phyloP scores from a whole-genome alignment of 345 rosid species.

The Alliaria petiolata region DNA sequence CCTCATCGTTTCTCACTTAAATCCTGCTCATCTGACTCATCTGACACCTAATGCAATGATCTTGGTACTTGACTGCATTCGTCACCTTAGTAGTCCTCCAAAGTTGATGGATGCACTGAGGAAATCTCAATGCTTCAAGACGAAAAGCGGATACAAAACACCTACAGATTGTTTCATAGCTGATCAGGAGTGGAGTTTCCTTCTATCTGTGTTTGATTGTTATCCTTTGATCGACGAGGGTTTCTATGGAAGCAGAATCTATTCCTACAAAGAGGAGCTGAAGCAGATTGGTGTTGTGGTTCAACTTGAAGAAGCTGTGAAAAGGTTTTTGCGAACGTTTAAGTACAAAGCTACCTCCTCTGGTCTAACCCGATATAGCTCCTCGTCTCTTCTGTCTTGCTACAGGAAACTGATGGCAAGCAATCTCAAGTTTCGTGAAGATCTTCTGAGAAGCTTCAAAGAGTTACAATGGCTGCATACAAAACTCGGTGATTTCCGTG shows the following conservation, averaged over 20 bases:
- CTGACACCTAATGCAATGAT: slow-evolving; percentile 43
- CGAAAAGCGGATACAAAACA: slow-evolving; percentile 40
- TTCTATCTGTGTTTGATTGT: slow-evolving; percentile 44
- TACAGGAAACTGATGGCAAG: slow-evolving; percentile 35
- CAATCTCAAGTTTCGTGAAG: slow-evolving; percentile 21
- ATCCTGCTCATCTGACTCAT: background rate
- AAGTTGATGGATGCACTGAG: slow-evolving; percentile 27
- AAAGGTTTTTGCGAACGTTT: slow-evolving; percentile 35
- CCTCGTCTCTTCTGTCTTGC: slow-evolving; percentile 41
- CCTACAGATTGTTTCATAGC: slow-evolving; percentile 54
- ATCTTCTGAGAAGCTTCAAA: slow-evolving; percentile 32
- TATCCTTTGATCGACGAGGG: slow-evolving; percentile 40
- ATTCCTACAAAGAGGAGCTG: slow-evolving; percentile 36
- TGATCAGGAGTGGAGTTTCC: slow-evolving; percentile 54
- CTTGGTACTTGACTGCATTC: slow-evolving; percentile 44
- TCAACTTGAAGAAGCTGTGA: slow-evolving; percentile 44
- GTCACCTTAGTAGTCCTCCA: background rate
- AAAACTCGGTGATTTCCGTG: slow-evolving; percentile 47
- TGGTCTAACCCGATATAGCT: slow-evolving; percentile 35
- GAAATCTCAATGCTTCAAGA: slow-evolving; percentile 43
- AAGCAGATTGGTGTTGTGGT: slow-evolving; percentile 43
- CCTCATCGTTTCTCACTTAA: slow-evolving; percentile 41
- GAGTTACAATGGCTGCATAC: slow-evolving; percentile 58
- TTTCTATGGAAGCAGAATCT: slow-evolving; percentile 39
- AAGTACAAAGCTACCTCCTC: slow-evolving; percentile 34